Evolutionary conservation across 2,329 filamentous ascomycete genomes (phyloP).

Genomic region (Gaeumannomyces tritici): DNA sequence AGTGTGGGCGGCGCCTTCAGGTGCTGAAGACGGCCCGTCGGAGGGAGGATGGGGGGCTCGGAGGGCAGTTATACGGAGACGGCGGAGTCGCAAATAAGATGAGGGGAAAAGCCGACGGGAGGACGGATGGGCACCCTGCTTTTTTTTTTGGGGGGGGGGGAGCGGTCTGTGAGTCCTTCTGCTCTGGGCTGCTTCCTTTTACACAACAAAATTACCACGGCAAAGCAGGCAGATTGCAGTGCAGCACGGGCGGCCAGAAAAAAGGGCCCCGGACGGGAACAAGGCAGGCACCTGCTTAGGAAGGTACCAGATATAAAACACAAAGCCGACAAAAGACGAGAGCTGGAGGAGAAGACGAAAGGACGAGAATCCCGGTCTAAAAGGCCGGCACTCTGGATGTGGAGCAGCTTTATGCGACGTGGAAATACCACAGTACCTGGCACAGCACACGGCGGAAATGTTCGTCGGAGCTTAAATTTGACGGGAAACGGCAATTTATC

Average conservation of each 20-base stretch:
- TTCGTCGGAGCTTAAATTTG: neutral
- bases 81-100: neutral
- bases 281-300: too few relatives aligned
- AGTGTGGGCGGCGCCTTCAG: neutral
- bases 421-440: neutral
- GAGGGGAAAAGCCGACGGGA: neutral
- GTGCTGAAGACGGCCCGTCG: neutral
- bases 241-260: neutral
- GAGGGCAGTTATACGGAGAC: neutral
- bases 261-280: neutral
- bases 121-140: neutral
- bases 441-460: neutral
- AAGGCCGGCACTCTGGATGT: neutral
- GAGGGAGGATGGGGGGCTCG: neutral
- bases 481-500: neutral
- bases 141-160: too few relatives aligned
- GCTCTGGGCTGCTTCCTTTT: neutral
- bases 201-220: neutral
- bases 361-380: too few relatives aligned
- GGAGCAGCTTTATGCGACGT: neutral
- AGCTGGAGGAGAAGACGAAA: too few relatives aligned
- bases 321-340: too few relatives aligned
- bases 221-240: neutral
- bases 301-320: too few relatives aligned
- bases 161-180: too few relatives aligned